phyloP scores from a whole-genome alignment of 495 filamentous ascomycete genomes.

The Collariella sp. region DNA sequence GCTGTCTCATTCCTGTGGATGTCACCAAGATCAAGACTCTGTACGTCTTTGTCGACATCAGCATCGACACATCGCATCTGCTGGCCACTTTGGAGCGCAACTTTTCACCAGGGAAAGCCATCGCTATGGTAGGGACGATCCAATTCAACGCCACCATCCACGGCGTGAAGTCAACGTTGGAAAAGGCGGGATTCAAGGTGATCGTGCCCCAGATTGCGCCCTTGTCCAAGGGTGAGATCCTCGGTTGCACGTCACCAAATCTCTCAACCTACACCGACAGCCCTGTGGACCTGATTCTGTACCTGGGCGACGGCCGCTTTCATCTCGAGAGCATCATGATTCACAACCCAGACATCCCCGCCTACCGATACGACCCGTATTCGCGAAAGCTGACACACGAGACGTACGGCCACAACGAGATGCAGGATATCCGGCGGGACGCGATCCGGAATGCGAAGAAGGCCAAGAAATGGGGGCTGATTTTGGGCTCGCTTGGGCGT shows the following conservation, averaged over 20 bases:
- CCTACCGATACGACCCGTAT: constrained; percentile 97
- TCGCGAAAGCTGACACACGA: constrained; percentile 84
- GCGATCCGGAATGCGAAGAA: constrained; percentile 66
- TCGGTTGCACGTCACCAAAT: constrained; percentile 87
- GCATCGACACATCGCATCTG: constrained; percentile 83
- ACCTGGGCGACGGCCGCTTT: constrained; percentile 93
- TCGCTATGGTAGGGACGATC: constrained; percentile 93
- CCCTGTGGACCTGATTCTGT: constrained; percentile 70
- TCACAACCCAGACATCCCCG: constrained; percentile 80
- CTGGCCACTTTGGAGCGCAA: constrained; percentile 82
- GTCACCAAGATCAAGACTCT: constrained; percentile 91
- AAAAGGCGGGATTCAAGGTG: constrained; percentile 71
- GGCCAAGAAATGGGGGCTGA: constrained; percentile 86
- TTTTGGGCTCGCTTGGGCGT: constrained; percentile 81
- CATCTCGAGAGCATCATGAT: constrained; percentile 99
- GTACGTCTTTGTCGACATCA: constrained; percentile 97
- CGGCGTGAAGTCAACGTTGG: constrained; percentile 62
- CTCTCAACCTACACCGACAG: constrained; percentile 43
- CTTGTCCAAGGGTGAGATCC: constrained; percentile 84
- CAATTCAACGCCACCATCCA: constrained; percentile 98
- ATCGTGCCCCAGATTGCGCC: constrained; percentile 90
- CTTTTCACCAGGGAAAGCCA: constrained; percentile 70
- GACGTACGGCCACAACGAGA: constrained; percentile 79
- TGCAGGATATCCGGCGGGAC: constrained; percentile 68
- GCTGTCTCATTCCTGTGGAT: constrained; percentile 90